phyloP scores from a whole-genome alignment of 345 rosid genomes.

The Salix brachista region DNA sequence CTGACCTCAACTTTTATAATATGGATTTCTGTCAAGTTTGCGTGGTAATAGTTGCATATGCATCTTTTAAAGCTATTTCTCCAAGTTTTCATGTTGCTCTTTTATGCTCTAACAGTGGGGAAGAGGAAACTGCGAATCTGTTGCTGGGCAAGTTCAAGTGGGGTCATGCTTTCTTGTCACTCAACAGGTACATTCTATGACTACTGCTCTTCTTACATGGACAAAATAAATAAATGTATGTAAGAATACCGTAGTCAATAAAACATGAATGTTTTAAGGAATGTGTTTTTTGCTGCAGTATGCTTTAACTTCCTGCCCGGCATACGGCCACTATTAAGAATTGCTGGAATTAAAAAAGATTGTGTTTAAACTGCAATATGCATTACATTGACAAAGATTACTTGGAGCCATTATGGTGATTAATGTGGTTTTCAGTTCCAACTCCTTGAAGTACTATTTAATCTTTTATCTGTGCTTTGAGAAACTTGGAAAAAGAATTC shows the following conservation, averaged over 20 bases:
- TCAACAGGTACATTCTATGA: conserved; percentile 56
- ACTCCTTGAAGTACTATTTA: background rate
- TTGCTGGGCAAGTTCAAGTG: conserved; percentile 94
- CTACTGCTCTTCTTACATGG: too few species aligned
- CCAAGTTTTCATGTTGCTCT: background rate
- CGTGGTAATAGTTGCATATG: background rate
- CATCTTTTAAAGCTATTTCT: background rate
- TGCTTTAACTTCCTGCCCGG: background rate
- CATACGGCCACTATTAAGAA: background rate
- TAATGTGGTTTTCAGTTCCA: background rate
- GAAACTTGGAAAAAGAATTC: background rate
- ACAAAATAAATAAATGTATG: too few species aligned
- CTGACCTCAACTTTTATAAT: background rate
- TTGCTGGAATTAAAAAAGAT: background rate
- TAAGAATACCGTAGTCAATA: too few species aligned
- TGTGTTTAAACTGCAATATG: background rate
- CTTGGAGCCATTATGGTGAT: background rate
- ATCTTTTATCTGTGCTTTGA: background rate
- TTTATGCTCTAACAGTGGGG: conserved; percentile 56
- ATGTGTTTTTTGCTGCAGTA: background rate
- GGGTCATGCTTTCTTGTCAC: conserved; percentile 95
- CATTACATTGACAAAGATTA: background rate
- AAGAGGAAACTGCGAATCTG: conserved; percentile 70
- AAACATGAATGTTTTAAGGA: background rate
- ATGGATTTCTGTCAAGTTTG: background rate